A percentile compares a stretch with the other conserved stretches of the same genome.
Conservation (phyloP, 306 rosid species). For the Pterocarpus macrocarpus region DNA sequence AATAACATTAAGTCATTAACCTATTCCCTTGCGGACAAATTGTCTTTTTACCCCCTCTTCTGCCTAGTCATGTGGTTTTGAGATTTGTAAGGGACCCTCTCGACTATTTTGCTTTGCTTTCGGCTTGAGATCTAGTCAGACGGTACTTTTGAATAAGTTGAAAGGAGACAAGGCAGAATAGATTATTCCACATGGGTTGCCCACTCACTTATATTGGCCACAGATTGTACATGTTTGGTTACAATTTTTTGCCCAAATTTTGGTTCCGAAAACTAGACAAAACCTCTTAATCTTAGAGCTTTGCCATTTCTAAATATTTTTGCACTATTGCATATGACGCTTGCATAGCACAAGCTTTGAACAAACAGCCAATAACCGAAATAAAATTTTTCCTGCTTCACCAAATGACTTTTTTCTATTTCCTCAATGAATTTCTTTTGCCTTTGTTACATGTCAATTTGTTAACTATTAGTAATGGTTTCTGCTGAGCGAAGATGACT, state of each 20-base stretch:
- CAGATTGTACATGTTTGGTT: not conserved
- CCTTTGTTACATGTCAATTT: not conserved
- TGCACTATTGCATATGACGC: not conserved
- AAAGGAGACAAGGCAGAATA: conserved; percentile 34
- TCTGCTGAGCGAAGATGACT: conserved; percentile 52
- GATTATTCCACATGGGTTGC: conserved; percentile 73
- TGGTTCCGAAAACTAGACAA: not conserved
- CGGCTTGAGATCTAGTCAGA: conserved; percentile 62
- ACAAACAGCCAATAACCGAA: conserved; percentile 10
- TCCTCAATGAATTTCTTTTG: conserved; percentile 20
- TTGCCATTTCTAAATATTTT: conserved; percentile 2
- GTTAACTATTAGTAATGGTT: conserved; percentile 41
- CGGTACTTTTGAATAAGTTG: conserved; percentile 55
- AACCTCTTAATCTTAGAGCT: not conserved
- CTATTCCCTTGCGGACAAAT: not conserved
- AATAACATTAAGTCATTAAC: not conserved
- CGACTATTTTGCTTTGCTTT: conserved; percentile 53
- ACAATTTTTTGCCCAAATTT: not conserved
- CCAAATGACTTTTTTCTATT: not conserved
- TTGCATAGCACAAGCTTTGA: not conserved
- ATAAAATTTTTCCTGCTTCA: not conserved
- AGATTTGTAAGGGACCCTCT: conserved; percentile 28
- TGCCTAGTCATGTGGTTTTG: not conserved
- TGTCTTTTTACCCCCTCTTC: not conserved
- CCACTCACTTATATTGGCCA: not conserved